Evolutionary conservation across 495 filamentous ascomycete species (phyloP).

Genomic region (Penicillium tannophilum): DNA sequence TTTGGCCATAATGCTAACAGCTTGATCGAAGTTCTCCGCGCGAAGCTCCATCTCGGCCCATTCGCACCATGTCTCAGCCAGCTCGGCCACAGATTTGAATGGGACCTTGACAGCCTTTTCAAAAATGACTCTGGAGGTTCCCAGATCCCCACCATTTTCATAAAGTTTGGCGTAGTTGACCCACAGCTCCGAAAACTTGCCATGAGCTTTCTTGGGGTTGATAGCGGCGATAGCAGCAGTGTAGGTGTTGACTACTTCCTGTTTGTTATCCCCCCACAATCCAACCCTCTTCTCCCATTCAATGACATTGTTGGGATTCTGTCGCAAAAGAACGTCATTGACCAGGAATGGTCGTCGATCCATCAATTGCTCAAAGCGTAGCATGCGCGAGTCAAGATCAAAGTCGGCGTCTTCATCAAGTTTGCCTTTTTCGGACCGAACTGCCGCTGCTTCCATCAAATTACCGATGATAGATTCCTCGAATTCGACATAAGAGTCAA

Average conservation of each 20-base stretch:
- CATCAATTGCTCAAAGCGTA: slow-evolving; percentile 98
- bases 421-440: slow-evolving; percentile 78
- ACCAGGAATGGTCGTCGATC: slow-evolving; percentile 94
- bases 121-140: slow-evolving; percentile 86
- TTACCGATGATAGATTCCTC: slow-evolving; percentile 94
- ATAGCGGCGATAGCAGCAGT: slow-evolving; percentile 91
- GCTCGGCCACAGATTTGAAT: slow-evolving; percentile 90
- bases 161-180: slow-evolving; percentile 98
- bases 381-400: slow-evolving; percentile 95
- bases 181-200: slow-evolving; percentile 94
- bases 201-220: slow-evolving; percentile 91
- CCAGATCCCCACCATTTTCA: slow-evolving; percentile 83
- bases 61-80: slow-evolving; percentile 98
- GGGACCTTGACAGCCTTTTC: slow-evolving; percentile 98
- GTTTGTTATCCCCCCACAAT: slow-evolving; percentile 92
- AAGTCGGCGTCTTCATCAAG: slow-evolving; percentile 87
- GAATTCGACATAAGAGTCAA: slow-evolving; percentile 95
- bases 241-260: slow-evolving; percentile 91
- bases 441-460: slow-evolving; percentile 84
- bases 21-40: slow-evolving; percentile 92
- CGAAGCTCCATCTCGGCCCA: slow-evolving; percentile 98
- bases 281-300: slow-evolving; percentile 97
- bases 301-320: slow-evolving; percentile 94
- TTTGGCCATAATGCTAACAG: slow-evolving; percentile 94
- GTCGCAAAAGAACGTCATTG: slow-evolving; percentile 92